These are phyloP conservation scores for Glaciozyma martinii DNA, from an alignment of 768 basidiomycete species.

Conservation along the genomic window DNA sequence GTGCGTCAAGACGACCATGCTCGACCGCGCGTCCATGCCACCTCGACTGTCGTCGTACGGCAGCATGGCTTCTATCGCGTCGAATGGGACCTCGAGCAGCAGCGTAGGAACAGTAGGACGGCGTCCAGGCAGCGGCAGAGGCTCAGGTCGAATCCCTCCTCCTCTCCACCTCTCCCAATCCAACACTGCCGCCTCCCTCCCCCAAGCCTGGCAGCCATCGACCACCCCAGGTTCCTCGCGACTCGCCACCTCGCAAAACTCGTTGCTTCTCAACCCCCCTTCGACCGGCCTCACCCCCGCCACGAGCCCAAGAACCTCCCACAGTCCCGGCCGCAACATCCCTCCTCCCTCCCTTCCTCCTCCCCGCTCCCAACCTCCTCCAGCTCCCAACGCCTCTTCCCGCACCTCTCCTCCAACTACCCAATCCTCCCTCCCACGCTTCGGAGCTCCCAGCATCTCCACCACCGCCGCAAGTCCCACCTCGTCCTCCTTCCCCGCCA, in stretches of 20 bases:
- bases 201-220: constrained; percentile 29
- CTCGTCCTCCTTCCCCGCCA: constrained; percentile 3
- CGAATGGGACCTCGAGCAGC: not conserved
- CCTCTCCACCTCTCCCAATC: constrained; percentile 32
- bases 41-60: not conserved
- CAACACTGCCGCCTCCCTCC: constrained; percentile 36
- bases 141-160: constrained; percentile 22
- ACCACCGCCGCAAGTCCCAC: constrained; percentile 3
- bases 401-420: constrained; percentile 39
- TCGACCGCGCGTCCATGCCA: not conserved
- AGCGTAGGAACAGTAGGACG: not conserved
- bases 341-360: not conserved
- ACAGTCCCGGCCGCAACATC: not conserved
- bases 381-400: not conserved
- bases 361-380: constrained; percentile 1
- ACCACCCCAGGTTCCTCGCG: constrained; percentile 40
- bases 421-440: constrained; percentile 40
- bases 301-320: constrained; percentile 17
- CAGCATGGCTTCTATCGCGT: not conserved
- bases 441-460: not conserved
- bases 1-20: constrained; percentile 37
- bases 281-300: constrained; percentile 38
- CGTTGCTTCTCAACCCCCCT: constrained; percentile 11
- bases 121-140: not conserved
- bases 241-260: constrained; percentile 34